Evolutionary conservation across 2,329 filamentous ascomycete species (phyloP).

Genomic region (Boeremia lycopersici): DNA sequence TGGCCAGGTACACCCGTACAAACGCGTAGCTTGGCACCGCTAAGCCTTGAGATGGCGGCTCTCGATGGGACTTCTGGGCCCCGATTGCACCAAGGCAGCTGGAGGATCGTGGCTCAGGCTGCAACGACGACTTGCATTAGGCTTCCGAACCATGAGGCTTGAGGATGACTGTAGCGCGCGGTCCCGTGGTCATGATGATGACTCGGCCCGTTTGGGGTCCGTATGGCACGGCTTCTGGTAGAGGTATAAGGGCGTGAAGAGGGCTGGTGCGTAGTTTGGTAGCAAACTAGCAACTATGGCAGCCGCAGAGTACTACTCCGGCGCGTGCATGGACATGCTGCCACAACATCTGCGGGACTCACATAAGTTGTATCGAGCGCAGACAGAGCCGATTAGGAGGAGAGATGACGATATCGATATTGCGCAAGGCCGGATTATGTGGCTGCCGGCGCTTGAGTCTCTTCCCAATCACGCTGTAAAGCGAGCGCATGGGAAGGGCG

Average conservation of each 20-base stretch:
- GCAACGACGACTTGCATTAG: conserved; percentile 16
- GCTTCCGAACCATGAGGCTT: conserved; percentile 7
- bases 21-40: neutral
- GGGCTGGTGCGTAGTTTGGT: neutral
- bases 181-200: neutral
- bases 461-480: conserved; percentile 34
- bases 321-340: conserved; percentile 5
- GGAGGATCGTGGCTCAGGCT: conserved; percentile 13
- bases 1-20: conserved; percentile 2
- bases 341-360: conserved; percentile 7
- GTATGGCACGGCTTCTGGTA: neutral
- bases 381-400: conserved; percentile 20
- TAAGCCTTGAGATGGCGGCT: conserved; percentile 9
- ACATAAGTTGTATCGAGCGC: conserved; percentile 11
- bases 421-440: conserved; percentile 38
- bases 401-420: conserved; percentile 24
- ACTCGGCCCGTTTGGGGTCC: conserved; percentile 5
- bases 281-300: conserved; percentile 4
- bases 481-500: conserved; percentile 39
- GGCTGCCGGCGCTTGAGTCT: conserved; percentile 39
- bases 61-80: neutral
- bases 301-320: conserved; percentile 13
- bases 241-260: conserved; percentile 11
- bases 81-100: conserved; percentile 9
- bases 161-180: conserved; percentile 10